phyloP scores from a whole-genome alignment of 2,329 filamentous ascomycete species.

The Samsoniella hepiali region DNA sequence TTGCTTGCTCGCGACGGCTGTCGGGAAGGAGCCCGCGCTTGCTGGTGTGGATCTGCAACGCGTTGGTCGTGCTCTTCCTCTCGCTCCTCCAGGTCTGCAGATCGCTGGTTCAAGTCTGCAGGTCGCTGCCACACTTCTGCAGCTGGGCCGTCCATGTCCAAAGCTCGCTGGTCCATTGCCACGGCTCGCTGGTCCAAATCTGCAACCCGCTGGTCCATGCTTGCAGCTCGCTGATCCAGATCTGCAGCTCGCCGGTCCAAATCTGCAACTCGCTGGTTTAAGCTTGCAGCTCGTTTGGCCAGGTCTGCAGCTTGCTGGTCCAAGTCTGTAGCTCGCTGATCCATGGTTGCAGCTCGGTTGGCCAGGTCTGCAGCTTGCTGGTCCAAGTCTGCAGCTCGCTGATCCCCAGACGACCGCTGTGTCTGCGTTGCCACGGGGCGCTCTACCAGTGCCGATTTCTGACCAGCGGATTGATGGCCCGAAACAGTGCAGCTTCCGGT shows the following conservation, averaged over 20 bases:
- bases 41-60: not conserved
- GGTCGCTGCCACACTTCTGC: not conserved
- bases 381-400: not conserved
- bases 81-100: not conserved
- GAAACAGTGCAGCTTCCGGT: no score
- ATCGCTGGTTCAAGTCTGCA: not conserved
- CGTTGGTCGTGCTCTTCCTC: not conserved
- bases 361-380: not conserved
- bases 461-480: not conserved
- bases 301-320: not conserved
- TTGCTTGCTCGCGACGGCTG: not conserved
- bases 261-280: not conserved
- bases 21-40: not conserved
- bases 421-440: not conserved
- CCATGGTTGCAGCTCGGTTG: not conserved
- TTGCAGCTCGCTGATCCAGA: not conserved
- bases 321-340: not conserved
- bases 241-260: not conserved
- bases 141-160: not conserved
- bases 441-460: not conserved
- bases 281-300: not conserved
- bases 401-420: not conserved
- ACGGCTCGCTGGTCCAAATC: not conserved
- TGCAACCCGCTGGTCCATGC: not conserved
- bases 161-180: not conserved